Percentiles rank a stretch among this genome's conserved stretches.
phyloP scores from a whole-genome alignment of 2,329 filamentous ascomycete species.

The Zymoseptoria passerinii region DNA sequence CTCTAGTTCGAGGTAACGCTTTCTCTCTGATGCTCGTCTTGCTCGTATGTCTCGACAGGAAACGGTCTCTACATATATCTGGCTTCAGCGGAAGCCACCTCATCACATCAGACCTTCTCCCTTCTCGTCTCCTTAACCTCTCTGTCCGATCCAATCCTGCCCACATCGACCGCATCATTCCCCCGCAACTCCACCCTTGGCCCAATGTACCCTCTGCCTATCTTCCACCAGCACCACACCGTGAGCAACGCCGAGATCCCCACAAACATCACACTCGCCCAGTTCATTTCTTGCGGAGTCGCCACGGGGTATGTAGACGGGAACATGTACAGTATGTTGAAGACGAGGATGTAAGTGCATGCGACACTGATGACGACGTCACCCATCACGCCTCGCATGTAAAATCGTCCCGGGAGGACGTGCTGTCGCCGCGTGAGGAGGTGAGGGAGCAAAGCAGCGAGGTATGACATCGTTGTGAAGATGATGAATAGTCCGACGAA shows the following conservation, averaged over 20 bases:
- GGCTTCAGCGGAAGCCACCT: no score
- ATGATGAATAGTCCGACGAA: constrained; percentile 55
- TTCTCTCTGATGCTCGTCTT: neutral
- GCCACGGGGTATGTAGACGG: constrained; percentile 43
- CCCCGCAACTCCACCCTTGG: constrained; percentile 25
- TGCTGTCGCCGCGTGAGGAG: constrained; percentile 32
- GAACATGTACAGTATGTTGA: constrained; percentile 57
- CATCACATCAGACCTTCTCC: neutral
- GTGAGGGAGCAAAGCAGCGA: constrained; percentile 52
- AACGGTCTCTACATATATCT: neutral
- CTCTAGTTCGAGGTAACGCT: neutral
- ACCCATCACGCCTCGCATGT: constrained; percentile 42
- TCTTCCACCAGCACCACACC: constrained; percentile 38
- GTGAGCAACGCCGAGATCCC: constrained; percentile 44
- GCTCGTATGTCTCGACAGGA: neutral
- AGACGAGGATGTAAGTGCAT: constrained; percentile 51
- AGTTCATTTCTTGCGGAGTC: constrained; percentile 42
- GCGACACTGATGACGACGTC: constrained; percentile 46
- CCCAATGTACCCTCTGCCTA: constrained; percentile 33
- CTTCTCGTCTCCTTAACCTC: neutral
- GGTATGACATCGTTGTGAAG: constrained; percentile 49
- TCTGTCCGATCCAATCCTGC: constrained; percentile 16
- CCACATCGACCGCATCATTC: constrained; percentile 21
- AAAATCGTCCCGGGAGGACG: constrained; percentile 51
- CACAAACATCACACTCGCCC: constrained; percentile 45